These are phyloP conservation scores for Puccinia triticina DNA, from an alignment of 1,284 basidiomycete genomes.

Conservation along the genomic window DNA sequence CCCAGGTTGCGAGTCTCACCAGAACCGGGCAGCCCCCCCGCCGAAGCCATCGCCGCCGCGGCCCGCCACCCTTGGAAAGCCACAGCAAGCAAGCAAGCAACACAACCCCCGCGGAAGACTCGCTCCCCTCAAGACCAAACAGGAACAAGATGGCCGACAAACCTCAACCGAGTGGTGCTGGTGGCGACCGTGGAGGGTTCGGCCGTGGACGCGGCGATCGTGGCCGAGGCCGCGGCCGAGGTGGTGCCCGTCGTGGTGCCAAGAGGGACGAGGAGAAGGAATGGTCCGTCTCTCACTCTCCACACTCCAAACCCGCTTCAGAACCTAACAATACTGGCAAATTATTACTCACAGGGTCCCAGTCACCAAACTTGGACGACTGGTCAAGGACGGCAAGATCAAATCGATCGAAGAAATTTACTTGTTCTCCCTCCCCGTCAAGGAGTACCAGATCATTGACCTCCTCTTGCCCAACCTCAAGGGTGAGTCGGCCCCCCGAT, in stretches of 20 bases:
- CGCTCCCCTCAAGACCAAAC: too few species aligned
- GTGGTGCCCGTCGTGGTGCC: conserved; percentile 89
- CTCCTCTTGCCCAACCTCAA: conserved; percentile 96
- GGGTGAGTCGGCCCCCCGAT: conserved; percentile 61
- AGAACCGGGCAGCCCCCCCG: too few species aligned
- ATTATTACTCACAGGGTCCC: conserved; percentile 71
- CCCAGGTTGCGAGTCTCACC: too few species aligned
- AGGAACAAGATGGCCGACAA: conserved; percentile 29
- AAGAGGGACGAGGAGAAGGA: conserved; percentile 99
- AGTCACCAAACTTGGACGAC: conserved; percentile 97
- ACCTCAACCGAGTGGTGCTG: conserved; percentile 31
- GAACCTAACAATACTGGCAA: neutral
- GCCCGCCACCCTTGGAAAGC: too few species aligned
- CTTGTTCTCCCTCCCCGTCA: conserved; percentile 99
- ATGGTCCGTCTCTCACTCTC: conserved; percentile 70
- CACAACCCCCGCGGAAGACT: too few species aligned
- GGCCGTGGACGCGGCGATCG: conserved; percentile 66
- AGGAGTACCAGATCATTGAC: conserved; percentile 98
- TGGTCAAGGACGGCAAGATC: conserved; percentile 99
- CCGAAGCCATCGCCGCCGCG: too few species aligned
- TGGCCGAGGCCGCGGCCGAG: conserved; percentile 73
- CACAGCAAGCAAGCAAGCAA: too few species aligned
- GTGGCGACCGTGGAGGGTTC: conserved; percentile 47
- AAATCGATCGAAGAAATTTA: conserved; percentile 99
- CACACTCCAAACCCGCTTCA: neutral